Base-by-base conservation (phyloP, 805 yeast genomes). In the Ogataea sp. region DNA sequence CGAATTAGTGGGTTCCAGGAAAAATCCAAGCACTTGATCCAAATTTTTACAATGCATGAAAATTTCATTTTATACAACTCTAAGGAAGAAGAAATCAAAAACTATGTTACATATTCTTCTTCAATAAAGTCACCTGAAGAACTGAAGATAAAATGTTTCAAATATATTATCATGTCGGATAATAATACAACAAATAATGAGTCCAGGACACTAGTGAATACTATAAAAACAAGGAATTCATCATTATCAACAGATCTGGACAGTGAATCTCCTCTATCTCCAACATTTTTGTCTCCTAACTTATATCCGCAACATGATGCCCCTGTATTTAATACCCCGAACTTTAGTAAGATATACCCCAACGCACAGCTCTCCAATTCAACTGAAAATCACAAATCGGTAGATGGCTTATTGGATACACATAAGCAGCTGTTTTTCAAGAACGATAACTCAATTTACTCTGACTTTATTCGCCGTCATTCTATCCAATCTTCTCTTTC, bases 391-490 rank as follows among this genome's bases (percentile, higher is more conserved):
- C 17, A n/a, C 7, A 28, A 9, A 10, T 34, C 32, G 23, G 32
- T 46, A 11, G 48, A 43, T 14, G 42, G 36, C 6, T 34, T 53
- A 18, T 35, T 53, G 29, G 41, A 44, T 20, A 38, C 50, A 2
- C 55, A 54, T 27, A 43, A 41, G 32, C 42, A 45, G 23, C 40
- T 55, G 3, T 53, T 51, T 21, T 36, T 31, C 20, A 46, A 41
- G n/a, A 34, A 32, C 8, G 36, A 37, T 18, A 30, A 26, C 9
- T 14, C 24, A 14, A 26, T 33, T 11, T 23, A 16, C 15, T 20
- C 26, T 9, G 33, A 36, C 18, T 20, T 20, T 15, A 16, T 32
- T 6, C 21, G 39, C 29, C 39, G 45, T 13, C 37, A 38, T 28
- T 39, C 43, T 20, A 14, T 28, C 6, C 39, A 23, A 24, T 18